Evolutionary conservation across 208 protist genomes (phyloP).

Genomic region (Wallacemonas collosoma): DNA sequence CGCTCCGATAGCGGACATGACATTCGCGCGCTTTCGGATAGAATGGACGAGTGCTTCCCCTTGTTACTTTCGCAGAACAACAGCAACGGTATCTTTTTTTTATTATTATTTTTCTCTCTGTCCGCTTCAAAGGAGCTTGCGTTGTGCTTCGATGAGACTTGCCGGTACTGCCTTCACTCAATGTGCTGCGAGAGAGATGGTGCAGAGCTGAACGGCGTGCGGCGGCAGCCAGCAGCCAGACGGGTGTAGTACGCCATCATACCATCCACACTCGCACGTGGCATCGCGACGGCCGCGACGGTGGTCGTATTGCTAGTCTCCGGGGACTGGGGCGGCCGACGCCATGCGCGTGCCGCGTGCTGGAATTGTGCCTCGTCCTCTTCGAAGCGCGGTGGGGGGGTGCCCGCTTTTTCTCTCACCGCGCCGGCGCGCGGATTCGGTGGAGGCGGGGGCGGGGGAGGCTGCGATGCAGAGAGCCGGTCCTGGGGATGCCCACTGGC

Average conservation of each 20-base stretch:
- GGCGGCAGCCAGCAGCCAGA: not conserved
- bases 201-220: not conserved
- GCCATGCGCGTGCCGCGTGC: constrained; percentile 9
- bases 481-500: not conserved
- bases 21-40: too few relatives aligned
- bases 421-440: not conserved
- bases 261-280: constrained; percentile 13
- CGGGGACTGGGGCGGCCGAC: not conserved
- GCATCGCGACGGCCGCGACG: too few relatives aligned
- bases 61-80: too few relatives aligned
- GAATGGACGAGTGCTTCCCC: too few relatives aligned
- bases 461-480: not conserved
- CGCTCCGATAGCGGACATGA: too few relatives aligned
- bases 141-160: not conserved
- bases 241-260: constrained; percentile 16
- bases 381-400: constrained; percentile 1
- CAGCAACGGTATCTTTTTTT: too few relatives aligned
- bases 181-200: too few relatives aligned
- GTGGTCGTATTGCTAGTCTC: not conserved
- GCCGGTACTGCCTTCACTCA: too few relatives aligned
- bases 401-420: not conserved
- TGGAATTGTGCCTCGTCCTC: constrained; percentile 4
- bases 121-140: not conserved
- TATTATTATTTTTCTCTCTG: not conserved
- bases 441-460: not conserved